phyloP scores from a whole-genome alignment of 495 filamentous ascomycete genomes.

The Xeromyces bisporus region DNA sequence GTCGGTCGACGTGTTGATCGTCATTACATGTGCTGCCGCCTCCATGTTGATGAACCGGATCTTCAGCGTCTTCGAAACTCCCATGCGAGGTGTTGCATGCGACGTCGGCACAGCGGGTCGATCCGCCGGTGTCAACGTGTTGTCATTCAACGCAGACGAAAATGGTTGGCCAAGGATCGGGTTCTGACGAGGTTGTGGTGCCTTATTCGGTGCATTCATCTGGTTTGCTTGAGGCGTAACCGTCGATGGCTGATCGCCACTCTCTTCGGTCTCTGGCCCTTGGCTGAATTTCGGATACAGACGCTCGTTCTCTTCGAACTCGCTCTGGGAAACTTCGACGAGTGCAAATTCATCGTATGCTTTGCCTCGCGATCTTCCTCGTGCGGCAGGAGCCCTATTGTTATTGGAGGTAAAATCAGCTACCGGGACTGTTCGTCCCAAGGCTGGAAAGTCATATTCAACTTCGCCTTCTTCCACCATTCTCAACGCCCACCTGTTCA shows the following conservation, averaged over 20 bases:
- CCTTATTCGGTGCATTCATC: constrained; percentile 13
- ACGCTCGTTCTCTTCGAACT: constrained; percentile 62
- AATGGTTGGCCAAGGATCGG: constrained; percentile 38
- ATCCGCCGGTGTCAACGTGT: constrained; percentile 42
- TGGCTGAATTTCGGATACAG: constrained; percentile 55
- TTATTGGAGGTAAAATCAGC: constrained; percentile 83
- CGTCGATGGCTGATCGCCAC: constrained; percentile 17
- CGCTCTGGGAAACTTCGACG: constrained; percentile 58
- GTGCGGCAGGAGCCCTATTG: constrained; percentile 44
- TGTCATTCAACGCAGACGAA: constrained; percentile 37
- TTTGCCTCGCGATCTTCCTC: constrained; percentile 59
- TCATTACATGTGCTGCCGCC: constrained; percentile 41
- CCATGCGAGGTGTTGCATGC: constrained; percentile 48
- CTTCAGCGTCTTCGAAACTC: constrained; percentile 69
- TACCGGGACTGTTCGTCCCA: constrained; percentile 63
- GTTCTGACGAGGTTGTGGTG: constrained; percentile 29
- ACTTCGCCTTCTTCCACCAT: constrained; percentile 96
- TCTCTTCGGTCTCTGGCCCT: constrained; percentile 32
- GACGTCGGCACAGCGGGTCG: constrained; percentile 37
- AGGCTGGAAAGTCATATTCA: constrained; percentile 84
- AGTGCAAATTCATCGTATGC: constrained; percentile 90
- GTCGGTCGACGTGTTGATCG: constrained; percentile 75
- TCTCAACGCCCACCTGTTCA: constrained; percentile 81
- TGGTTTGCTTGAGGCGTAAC: constrained; percentile 26
- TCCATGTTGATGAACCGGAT: constrained; percentile 68